Conservation (phyloP, 352 stramenopile genomes). For the Pythium aristosporum region DNA sequence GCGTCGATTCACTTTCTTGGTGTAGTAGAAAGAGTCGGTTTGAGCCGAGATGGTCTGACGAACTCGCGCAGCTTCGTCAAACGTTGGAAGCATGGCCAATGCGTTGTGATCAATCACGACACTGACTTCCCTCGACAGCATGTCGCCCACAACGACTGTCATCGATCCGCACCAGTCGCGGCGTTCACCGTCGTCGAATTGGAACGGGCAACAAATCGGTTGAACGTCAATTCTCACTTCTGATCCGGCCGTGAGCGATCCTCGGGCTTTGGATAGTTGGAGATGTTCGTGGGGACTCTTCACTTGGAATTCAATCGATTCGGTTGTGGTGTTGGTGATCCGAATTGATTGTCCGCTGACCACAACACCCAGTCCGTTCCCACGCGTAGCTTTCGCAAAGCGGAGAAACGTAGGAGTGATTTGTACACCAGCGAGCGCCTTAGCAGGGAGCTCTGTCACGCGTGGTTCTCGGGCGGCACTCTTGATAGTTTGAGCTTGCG, state of each 20-base stretch:
- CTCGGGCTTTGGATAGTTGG: conserved; percentile 38
- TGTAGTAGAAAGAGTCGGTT: conserved; percentile 86
- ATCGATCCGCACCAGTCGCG: conserved; percentile 70
- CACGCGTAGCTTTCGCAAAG: conserved; percentile 30
- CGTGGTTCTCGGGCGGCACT: not conserved
- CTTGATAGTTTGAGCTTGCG: not conserved
- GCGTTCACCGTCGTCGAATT: not conserved
- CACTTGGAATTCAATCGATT: conserved; percentile 51
- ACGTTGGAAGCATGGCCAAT: conserved; percentile 44
- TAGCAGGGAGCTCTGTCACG: conserved; percentile 48
- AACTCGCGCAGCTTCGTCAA: conserved; percentile 60
- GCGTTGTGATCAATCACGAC: conserved; percentile 51
- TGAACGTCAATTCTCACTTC: conserved; percentile 45
- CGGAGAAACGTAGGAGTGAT: conserved; percentile 62
- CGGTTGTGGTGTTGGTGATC: conserved; percentile 57
- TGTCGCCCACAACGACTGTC: conserved; percentile 52
- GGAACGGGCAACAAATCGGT: conserved; percentile 56
- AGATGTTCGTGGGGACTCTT: conserved; percentile 58
- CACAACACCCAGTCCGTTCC: not conserved
- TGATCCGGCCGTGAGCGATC: conserved; percentile 45
- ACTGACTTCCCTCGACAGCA: conserved; percentile 58
- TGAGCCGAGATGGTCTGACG: conserved; percentile 68
- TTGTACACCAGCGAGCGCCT: conserved; percentile 42
- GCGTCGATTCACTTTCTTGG: conserved; percentile 67
- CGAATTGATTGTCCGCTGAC: conserved; percentile 27